Base-by-base conservation (phyloP, 805 yeast genomes). In the Kazachstania africana region DNA sequence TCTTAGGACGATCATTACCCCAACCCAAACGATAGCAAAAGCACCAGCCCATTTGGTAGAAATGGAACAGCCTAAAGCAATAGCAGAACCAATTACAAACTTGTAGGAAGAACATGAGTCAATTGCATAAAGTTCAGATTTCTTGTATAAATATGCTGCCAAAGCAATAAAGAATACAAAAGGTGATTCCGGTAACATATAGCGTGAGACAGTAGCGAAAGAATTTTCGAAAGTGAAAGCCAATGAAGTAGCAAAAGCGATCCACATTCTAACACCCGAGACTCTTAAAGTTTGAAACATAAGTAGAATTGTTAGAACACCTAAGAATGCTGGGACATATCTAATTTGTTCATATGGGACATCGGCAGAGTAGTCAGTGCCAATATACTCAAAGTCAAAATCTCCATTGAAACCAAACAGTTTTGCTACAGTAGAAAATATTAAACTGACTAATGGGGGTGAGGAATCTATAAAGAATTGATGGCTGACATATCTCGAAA, bases 1-100 rank as follows among this genome's bases (percentile, higher is more conserved):
- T 45, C 77, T 80, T 50, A 66, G 62, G 8, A 68, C 53, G 44
- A 78, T 75, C 36, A 68, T 51, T 3, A 65, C 32, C 35, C 88
- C 91, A 39, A 74, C 68, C 88, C 88, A 81, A 6, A 75, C 78
- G 36, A 81, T 50, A 14, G 88, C 78, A 58, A 78, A 78, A 23
- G 78, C 56, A 40, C 88, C 91, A 29, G 77, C 87, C 91, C 91
- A 81, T 55, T 79, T 81, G 21, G 87, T 72, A 16, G 79, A 68
- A 15, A 75, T 57, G 3, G 88, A 78, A 35, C 78, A 62, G 35
- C 93, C 93, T 36, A 79, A 58, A 15, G 75, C 72, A 34, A 75
- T 48, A 42, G 80, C 79, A 29, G 82, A 66, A 17, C 75, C 66
- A 19, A 72, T 14, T 39, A 81, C 55, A 10, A 72, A 61, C 48